Percentiles rank a stretch among this genome's conserved stretches.
Conservation (phyloP, 768 basidiomycete genomes). For the Tylopilus intermedius region DNA sequence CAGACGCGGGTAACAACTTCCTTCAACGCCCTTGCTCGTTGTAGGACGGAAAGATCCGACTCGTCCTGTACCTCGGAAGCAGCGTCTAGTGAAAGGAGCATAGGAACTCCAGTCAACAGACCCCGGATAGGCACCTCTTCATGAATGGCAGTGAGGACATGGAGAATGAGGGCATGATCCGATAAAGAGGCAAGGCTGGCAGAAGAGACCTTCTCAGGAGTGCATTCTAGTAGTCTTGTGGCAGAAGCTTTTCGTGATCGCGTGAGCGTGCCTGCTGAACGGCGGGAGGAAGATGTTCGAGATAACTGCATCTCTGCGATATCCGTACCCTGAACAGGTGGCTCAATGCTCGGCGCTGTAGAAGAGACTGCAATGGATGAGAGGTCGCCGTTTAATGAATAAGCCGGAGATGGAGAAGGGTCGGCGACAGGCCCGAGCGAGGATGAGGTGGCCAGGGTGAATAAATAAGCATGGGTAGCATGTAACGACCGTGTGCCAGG, state of each 20-base stretch:
- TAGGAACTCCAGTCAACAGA: slow-evolving; percentile 74
- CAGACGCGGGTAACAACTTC: slow-evolving; percentile 63
- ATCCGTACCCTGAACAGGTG: slow-evolving; percentile 19
- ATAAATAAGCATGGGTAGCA: slow-evolving; percentile 75
- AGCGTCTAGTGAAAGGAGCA: slow-evolving; percentile 72
- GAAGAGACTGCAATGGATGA: slow-evolving; percentile 26
- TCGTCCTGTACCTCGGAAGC: slow-evolving; percentile 43
- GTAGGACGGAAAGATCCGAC: slow-evolving; percentile 35
- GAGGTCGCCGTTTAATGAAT: slow-evolving; percentile 30
- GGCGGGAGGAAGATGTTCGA: slow-evolving; percentile 38
- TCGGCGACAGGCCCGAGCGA: slow-evolving; percentile 47
- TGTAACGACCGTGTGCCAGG: slow-evolving; percentile 68
- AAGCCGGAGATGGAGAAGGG: slow-evolving; percentile 39
- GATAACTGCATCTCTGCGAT: slow-evolving; percentile 24
- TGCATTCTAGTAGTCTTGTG: slow-evolving; percentile 46
- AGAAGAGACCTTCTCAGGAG: slow-evolving; percentile 39
- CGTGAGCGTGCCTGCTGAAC: slow-evolving; percentile 44
- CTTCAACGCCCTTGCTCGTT: slow-evolving; percentile 51
- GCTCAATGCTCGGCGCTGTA: slow-evolving; percentile 32
- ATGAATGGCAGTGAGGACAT: slow-evolving; percentile 63
- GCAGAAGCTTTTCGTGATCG: slow-evolving; percentile 58
- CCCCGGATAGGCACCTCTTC: slow-evolving; percentile 71
- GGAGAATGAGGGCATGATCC: slow-evolving; percentile 70
- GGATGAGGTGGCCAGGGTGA: slow-evolving; percentile 69
- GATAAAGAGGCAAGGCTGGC: slow-evolving; percentile 56